A percentile compares a stretch with the other conserved stretches of the same genome.
Evolutionary conservation across 2,329 filamentous ascomycete species (phyloP).

Genomic region (Thelonectria discophora): DNA sequence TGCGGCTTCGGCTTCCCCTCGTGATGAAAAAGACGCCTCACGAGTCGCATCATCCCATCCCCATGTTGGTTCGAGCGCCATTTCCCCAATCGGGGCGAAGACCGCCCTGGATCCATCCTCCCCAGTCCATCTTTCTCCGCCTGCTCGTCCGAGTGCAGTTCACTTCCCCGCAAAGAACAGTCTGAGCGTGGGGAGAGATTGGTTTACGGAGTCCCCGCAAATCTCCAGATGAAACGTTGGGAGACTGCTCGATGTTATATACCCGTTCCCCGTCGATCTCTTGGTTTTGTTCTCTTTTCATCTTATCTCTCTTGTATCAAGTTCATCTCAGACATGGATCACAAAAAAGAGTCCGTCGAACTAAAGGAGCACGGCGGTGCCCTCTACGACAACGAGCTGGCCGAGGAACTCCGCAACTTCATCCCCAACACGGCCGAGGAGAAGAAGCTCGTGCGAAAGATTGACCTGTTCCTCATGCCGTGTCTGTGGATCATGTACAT

Average conservation of each 20-base stretch:
- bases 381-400: neutral
- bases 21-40: neutral
- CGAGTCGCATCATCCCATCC: neutral
- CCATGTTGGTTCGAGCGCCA: neutral
- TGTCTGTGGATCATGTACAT: slow-evolving; percentile 50
- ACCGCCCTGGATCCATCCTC: slow-evolving; percentile 7
- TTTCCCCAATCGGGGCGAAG: slow-evolving; percentile 12
- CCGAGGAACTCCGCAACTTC: slow-evolving; percentile 6
- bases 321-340: neutral
- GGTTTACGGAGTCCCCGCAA: neutral
- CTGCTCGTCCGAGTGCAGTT: neutral
- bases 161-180: slow-evolving; percentile 7
- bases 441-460: slow-evolving; percentile 54
- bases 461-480: slow-evolving; percentile 58
- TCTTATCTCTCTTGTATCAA: neutral
- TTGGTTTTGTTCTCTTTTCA: neutral
- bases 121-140: slow-evolving; percentile 1
- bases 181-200: neutral
- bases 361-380: slow-evolving; percentile 8
- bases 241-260: neutral
- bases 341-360: slow-evolving; percentile 12
- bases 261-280: neutral
- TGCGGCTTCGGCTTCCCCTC: neutral
- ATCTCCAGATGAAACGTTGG: neutral
- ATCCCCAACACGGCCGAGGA: slow-evolving; percentile 22